phyloP scores from a whole-genome alignment of 1,139 yeast genomes.

The Pichia sp. region DNA sequence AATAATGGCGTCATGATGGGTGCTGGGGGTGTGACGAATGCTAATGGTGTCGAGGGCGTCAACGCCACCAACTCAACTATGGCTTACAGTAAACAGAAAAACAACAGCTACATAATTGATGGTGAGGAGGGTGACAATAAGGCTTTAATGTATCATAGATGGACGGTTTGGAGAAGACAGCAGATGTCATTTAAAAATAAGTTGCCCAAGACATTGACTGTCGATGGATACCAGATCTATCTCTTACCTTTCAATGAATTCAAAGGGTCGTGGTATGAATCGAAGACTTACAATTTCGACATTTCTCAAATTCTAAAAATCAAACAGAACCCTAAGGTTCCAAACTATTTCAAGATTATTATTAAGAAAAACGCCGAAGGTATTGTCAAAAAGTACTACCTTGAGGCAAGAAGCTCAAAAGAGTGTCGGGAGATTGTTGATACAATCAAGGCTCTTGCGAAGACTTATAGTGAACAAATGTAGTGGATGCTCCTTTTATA shows the following conservation, averaged over 20 bases:
- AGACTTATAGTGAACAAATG: conserved; percentile 13
- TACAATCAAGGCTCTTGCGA: conserved; percentile 41
- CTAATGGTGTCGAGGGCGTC: not conserved
- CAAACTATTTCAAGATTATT: conserved; percentile 76
- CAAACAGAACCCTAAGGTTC: conserved; percentile 74
- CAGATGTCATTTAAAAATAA: conserved; percentile 77
- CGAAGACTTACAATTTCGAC: conserved; percentile 85
- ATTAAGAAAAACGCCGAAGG: conserved; percentile 54
- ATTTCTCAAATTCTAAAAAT: conserved; percentile 71
- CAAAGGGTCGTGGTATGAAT: conserved; percentile 45
- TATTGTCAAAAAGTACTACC: conserved; percentile 70
- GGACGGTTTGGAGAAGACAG: conserved; percentile 86
- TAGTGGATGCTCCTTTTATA: not conserved
- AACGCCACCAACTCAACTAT: not conserved
- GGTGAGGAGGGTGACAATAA: conserved; percentile 5
- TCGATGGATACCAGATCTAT: conserved; percentile 92
- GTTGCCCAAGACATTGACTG: conserved; percentile 77
- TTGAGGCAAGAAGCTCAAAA: conserved; percentile 63
- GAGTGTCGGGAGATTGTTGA: conserved; percentile 75
- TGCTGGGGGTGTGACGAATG: not conserved
- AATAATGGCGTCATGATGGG: not conserved
- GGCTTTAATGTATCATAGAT: conserved; percentile 35
- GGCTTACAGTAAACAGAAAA: not conserved
- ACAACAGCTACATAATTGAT: not conserved
- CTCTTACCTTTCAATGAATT: conserved; percentile 80